Evolutionary conservation across 2,329 filamentous ascomycete species (phyloP).

Genomic region (Colletotrichum phormii): DNA sequence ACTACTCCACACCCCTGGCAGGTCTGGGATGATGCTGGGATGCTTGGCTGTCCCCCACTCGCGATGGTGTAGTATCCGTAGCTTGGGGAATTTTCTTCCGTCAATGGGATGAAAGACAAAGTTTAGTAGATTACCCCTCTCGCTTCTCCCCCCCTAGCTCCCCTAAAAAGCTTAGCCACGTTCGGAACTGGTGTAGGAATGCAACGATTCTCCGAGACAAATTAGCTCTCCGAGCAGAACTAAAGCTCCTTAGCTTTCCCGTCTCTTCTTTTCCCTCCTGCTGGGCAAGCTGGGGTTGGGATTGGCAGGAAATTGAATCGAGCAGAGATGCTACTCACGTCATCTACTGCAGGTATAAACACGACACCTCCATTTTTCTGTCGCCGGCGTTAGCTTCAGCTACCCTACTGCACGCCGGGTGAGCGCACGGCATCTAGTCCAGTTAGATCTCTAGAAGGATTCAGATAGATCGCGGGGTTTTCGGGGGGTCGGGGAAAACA

Average conservation of each 20-base stretch:
- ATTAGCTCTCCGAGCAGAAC: neutral
- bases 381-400: neutral
- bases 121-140: neutral
- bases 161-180: neutral
- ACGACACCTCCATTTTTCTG: neutral
- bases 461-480: conserved; percentile 17
- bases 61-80: neutral
- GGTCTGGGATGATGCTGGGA: conserved; percentile 22
- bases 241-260: neutral
- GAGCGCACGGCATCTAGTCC: conserved; percentile 20
- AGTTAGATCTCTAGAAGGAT: neutral
- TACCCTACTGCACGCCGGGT: conserved; percentile 8
- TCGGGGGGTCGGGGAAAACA: neutral
- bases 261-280: neutral
- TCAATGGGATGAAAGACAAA: conserved; percentile 26
- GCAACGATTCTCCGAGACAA: neutral
- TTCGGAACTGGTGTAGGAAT: neutral
- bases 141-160: neutral
- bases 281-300: neutral
- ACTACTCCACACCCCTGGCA: conserved; percentile 8
- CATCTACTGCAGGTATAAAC: neutral
- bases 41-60: neutral
- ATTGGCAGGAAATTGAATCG: neutral
- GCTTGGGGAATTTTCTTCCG: conserved; percentile 26
- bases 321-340: neutral